These are phyloP conservation scores for Leishmania guyanensis DNA, from an alignment of 208 protist species.

Conservation along the genomic window DNA sequence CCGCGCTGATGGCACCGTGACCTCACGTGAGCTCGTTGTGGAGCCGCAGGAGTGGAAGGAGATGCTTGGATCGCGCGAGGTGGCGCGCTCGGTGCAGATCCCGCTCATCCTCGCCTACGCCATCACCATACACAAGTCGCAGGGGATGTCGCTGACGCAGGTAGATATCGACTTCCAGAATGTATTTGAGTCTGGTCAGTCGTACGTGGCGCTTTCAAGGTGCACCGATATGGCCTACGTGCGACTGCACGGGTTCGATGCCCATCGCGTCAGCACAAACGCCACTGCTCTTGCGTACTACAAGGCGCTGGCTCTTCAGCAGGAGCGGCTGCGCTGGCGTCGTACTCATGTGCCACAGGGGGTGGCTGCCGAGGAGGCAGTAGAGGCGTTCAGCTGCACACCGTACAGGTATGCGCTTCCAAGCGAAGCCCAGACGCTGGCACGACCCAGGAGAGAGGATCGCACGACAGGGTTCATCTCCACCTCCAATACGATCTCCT, in stretches of 20 bases:
- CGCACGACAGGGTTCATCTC: background rate
- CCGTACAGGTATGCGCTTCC: conserved; percentile 20
- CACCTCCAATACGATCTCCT: background rate
- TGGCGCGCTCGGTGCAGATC: conserved; percentile 74
- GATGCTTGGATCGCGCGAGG: conserved; percentile 46
- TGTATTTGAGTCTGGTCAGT: conserved; percentile 84
- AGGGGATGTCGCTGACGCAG: conserved; percentile 92
- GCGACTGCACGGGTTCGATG: conserved; percentile 69
- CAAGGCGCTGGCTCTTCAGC: conserved; percentile 57
- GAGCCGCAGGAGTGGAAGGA: conserved; percentile 82
- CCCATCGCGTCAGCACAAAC: conserved; percentile 56
- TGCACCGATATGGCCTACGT: conserved; percentile 68
- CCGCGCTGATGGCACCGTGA: conserved; percentile 14
- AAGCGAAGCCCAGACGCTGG: background rate
- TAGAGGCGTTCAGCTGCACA: conserved; percentile 16
- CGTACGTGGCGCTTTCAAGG: conserved; percentile 90
- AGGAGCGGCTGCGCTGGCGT: conserved; percentile 39
- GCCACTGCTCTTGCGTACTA: conserved; percentile 79
- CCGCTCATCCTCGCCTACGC: conserved; percentile 96
- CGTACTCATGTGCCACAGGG: conserved; percentile 20
- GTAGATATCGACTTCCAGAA: conserved; percentile 86
- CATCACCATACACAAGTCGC: conserved; percentile 96
- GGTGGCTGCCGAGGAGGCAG: conserved; percentile 7
- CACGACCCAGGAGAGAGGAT: conserved; percentile 17
- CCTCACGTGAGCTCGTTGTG: conserved; percentile 52